Percentiles rank a stretch among this genome's conserved stretches.
These are phyloP conservation scores for Aspergillus sp. DNA, from an alignment of 2,329 filamentous ascomycete species.

Conservation along the genomic window DNA sequence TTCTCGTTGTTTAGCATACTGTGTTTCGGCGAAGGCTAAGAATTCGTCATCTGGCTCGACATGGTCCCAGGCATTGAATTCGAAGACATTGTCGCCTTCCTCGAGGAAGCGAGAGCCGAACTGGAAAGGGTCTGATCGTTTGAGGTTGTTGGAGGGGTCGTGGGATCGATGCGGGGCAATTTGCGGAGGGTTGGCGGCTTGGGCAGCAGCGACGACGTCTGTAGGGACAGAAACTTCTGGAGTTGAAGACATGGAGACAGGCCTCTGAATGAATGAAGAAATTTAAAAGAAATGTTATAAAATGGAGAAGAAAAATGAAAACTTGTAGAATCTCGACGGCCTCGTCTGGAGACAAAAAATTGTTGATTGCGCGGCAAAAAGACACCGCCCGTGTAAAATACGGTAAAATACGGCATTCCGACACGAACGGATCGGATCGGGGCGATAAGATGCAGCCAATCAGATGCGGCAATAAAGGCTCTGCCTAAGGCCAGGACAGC, in stretches of 20 bases:
- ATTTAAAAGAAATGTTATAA: background rate
- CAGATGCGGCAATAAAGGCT: background rate
- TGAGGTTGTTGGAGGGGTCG: conserved; percentile 69
- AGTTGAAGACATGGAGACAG: conserved; percentile 11
- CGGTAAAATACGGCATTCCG: background rate
- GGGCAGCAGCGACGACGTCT: conserved; percentile 33
- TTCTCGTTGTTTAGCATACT: conserved; percentile 80
- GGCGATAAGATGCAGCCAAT: conserved; percentile 8
- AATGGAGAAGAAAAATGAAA: background rate
- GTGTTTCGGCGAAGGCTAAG: conserved; percentile 78
- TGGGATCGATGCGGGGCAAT: conserved; percentile 67
- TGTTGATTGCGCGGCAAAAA: background rate
- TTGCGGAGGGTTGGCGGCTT: conserved; percentile 47
- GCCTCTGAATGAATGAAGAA: background rate
- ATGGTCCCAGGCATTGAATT: conserved; percentile 99
- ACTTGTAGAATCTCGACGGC: background rate
- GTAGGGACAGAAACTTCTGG: conserved; percentile 17
- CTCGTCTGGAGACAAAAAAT: background rate
- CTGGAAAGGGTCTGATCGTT: conserved; percentile 88
- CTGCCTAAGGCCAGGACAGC: conserved; percentile 11
- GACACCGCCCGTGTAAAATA: background rate
- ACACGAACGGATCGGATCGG: too few species aligned
- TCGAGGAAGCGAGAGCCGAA: conserved; percentile 88
- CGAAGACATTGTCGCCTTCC: conserved; percentile 84
- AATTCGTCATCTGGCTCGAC: conserved; percentile 90